Base-by-base conservation (phyloP, 2,329 filamentous ascomycete species). In the Triangularia verruculosa region DNA sequence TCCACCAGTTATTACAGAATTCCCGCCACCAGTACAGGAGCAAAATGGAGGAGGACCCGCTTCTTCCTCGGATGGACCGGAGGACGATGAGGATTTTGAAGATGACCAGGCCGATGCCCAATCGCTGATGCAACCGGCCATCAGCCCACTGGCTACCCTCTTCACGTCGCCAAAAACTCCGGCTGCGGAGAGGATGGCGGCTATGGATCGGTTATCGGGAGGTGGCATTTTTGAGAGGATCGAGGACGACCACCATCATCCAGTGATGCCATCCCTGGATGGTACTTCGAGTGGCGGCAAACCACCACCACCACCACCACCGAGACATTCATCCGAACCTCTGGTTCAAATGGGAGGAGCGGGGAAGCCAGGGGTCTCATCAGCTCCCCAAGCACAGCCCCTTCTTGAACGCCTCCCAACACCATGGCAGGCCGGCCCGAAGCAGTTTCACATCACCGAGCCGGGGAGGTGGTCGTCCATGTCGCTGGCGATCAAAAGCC, bases 101-200 rank as follows among this genome's bases (percentile, higher is more conserved):
- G 76, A 77, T 56, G 80, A 83, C 54, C 78, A 83, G 62, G 84
- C 87, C 69, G 83, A 83, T 67, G 85, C 82, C 4, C 83, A 86
- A 67, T 85, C 84, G 7, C 79, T 87, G 54, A 79, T 89, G 57
- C 85, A 86, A 70, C 83, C 84, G 2, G 79, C 84, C 24, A 80
- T 89, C 66, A 87, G 84, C 71, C 78, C 79, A 6, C 78, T 78
- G 22, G 86, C 85, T 8, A 84, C 83, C 4, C 81, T 84, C 55
- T 75, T 87, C 43, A 83, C 83, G 12, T 81, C 83, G 3, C 76
- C 80, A 4, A 80, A 77, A 61, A 87, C 84, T 0, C 82, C 85
- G 5, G 84, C 83, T 3, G 78, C 80, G 27, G 86, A 88, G 71
- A 87, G 85, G 73, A 82, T 79, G 15, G 82, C 82, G 6, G 85